Conservation (phyloP, 345 rosid genomes). For the Arabidopsis arenosa region DNA sequence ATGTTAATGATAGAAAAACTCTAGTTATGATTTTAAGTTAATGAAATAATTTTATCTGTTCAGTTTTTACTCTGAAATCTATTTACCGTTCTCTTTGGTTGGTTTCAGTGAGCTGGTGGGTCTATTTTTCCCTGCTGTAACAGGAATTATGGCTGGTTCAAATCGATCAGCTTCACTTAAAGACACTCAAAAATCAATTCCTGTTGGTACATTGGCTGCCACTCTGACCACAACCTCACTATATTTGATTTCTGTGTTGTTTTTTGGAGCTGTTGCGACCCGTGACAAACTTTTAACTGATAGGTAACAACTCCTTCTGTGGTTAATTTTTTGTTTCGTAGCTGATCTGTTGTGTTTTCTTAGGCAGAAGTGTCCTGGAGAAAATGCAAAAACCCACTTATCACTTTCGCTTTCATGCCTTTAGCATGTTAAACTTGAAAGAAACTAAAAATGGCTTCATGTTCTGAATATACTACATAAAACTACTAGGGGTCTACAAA, state of each 20-base stretch:
- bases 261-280: slow-evolving; percentile 92
- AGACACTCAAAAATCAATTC: slow-evolving; percentile 97
- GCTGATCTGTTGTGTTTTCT: slow-evolving; percentile 19
- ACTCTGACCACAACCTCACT: slow-evolving; percentile 81
- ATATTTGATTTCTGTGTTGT: slow-evolving; percentile 75
- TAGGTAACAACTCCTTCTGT: slow-evolving; percentile 55
- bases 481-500: slow-evolving; percentile 16
- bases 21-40: slow-evolving; percentile 14
- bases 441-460: slow-evolving; percentile 4
- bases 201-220: slow-evolving; percentile 95
- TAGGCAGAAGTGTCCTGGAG: slow-evolving; percentile 33
- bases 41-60: slow-evolving; percentile 14
- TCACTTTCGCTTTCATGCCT: slow-evolving; percentile 21
- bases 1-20: slow-evolving; percentile 27
- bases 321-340: slow-evolving; percentile 2
- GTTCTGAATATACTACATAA: slow-evolving; percentile 22
- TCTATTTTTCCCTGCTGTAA: slow-evolving; percentile 98
- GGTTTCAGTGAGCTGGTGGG: slow-evolving; percentile 86
- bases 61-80: slow-evolving; percentile 28
- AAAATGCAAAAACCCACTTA: slow-evolving; percentile 20
- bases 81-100: slow-evolving; percentile 21
- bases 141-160: slow-evolving; percentile 99
- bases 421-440: slow-evolving; percentile 25
- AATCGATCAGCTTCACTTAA: slow-evolving; percentile 94
- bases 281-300: slow-evolving; percentile 89